Evolutionary conservation across 2,329 filamentous ascomycete genomes (phyloP).

Genomic region (Hypomyces rosellus): DNA sequence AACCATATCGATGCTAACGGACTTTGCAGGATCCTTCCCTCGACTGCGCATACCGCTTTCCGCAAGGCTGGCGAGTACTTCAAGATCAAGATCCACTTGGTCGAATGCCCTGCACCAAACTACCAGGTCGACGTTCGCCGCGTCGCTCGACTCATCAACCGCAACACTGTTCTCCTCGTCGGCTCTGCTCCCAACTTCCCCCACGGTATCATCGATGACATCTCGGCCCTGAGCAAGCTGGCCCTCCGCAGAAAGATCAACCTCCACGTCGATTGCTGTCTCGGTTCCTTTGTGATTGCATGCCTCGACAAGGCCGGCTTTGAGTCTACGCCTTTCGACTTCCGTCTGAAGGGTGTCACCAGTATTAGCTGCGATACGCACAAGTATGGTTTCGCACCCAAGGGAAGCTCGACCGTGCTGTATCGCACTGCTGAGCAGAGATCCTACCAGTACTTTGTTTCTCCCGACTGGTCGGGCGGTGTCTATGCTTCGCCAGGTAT

Average conservation of each 20-base stretch:
- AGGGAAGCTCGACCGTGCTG: constrained; percentile 89
- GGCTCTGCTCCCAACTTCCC: constrained; percentile 97
- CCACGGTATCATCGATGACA: constrained; percentile 96
- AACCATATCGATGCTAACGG: background rate
- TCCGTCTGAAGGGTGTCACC: constrained; percentile 87
- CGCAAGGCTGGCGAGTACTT: constrained; percentile 94
- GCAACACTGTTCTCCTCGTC: constrained; percentile 88
- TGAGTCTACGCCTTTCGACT: constrained; percentile 83
- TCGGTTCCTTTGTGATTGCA: constrained; percentile 91
- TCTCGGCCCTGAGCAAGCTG: constrained; percentile 74
- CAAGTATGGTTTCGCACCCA: constrained; percentile 98
- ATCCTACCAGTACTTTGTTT: constrained; percentile 93
- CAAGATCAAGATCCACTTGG: constrained; percentile 88
- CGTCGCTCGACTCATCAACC: constrained; percentile 81
- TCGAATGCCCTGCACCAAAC: constrained; percentile 74
- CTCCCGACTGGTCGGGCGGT: constrained; percentile 88
- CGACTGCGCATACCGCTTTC: constrained; percentile 94
- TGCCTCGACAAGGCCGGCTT: constrained; percentile 93
- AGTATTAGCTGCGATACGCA: constrained; percentile 96
- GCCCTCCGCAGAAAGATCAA: constrained; percentile 74
- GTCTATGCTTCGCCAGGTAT: constrained; percentile 93
- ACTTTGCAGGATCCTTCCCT: constrained; percentile 70
- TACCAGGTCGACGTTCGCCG: constrained; percentile 78
- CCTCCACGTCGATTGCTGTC: constrained; percentile 94
- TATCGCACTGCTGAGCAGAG: constrained; percentile 77